phyloP scores from a whole-genome alignment of 2,329 filamentous ascomycete species.

The Colletotrichum salicis region DNA sequence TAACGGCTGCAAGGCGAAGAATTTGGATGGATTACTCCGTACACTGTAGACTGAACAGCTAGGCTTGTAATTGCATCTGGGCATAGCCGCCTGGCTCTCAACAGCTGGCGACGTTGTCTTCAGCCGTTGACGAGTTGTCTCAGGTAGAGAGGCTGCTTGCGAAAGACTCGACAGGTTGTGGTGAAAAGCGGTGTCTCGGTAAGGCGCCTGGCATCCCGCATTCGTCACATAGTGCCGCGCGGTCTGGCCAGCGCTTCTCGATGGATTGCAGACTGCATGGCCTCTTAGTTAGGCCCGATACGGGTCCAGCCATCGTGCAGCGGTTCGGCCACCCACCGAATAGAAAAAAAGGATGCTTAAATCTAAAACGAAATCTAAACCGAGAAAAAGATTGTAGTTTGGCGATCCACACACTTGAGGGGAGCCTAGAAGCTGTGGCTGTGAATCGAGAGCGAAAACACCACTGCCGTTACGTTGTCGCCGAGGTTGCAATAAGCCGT shows the following conservation, averaged over 20 bases:
- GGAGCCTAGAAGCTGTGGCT: constrained; percentile 12
- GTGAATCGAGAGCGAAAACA: constrained; percentile 16
- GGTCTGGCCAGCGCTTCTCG: constrained; percentile 24
- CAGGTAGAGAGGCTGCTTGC: neutral
- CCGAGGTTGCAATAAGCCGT: constrained; percentile 13
- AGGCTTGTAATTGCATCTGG: neutral
- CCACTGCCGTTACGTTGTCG: constrained; percentile 25
- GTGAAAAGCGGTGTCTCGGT: neutral
- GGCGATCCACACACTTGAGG: constrained; percentile 15
- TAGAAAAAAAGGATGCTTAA: constrained; percentile 17
- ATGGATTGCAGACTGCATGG: constrained; percentile 4
- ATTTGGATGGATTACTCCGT: neutral
- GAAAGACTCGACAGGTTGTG: neutral
- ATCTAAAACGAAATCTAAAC: constrained; percentile 25
- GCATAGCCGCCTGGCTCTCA: neutral
- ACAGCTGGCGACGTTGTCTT: neutral
- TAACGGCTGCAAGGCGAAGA: neutral
- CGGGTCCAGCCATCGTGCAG: constrained; percentile 2
- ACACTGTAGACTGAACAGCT: neutral
- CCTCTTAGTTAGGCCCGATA: neutral
- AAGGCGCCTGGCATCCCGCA: constrained; percentile 9
- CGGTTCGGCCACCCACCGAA: constrained; percentile 9
- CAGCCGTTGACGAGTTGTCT: constrained; percentile 3
- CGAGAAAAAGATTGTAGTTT: constrained; percentile 19
- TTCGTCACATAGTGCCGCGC: constrained; percentile 25